Evolutionary conservation across 352 stramenopile species (phyloP).

Genomic region (Phytophthora pistaciae): DNA sequence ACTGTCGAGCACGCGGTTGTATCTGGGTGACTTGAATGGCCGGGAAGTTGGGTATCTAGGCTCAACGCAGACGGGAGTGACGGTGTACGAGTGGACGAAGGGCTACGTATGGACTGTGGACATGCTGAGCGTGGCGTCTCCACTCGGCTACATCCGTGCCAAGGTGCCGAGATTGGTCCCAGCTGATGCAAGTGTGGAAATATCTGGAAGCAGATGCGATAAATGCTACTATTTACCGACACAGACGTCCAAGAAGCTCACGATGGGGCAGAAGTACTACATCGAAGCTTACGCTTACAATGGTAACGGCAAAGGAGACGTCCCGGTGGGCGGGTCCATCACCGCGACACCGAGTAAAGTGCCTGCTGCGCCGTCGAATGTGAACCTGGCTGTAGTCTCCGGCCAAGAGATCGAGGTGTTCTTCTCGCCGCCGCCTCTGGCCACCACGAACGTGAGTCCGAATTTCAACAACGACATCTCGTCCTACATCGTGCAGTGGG

Average conservation of each 20-base stretch:
- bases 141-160: slow-evolving; percentile 53
- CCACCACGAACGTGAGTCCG: slow-evolving; percentile 60
- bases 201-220: slow-evolving; percentile 52
- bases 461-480: slow-evolving; percentile 89
- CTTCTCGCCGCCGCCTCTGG: slow-evolving; percentile 82
- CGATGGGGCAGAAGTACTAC: slow-evolving; percentile 74
- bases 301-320: slow-evolving; percentile 67
- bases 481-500: slow-evolving; percentile 92
- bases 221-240: slow-evolving; percentile 81
- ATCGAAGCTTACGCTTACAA: slow-evolving; percentile 86
- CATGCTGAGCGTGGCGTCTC: slow-evolving; percentile 51
- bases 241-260: slow-evolving; percentile 61
- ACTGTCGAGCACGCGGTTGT: slow-evolving; percentile 54
- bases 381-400: slow-evolving; percentile 90
- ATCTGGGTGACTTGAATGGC: slow-evolving; percentile 65
- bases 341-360: slow-evolving; percentile 82
- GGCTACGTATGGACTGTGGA: slow-evolving; percentile 69
- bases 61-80: slow-evolving; percentile 39
- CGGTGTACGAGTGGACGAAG: slow-evolving; percentile 73
- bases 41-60: slow-evolving; percentile 65
- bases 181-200: slow-evolving; percentile 43
- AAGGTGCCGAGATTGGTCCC: slow-evolving; percentile 67
- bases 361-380: slow-evolving; percentile 87
- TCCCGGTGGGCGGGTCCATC: slow-evolving; percentile 37
- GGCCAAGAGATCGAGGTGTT: slow-evolving; percentile 90